Evolutionary conservation across 371 early-diverging fungal species (phyloP).

Genomic region (Homolaphlyctis polyrhiza): DNA sequence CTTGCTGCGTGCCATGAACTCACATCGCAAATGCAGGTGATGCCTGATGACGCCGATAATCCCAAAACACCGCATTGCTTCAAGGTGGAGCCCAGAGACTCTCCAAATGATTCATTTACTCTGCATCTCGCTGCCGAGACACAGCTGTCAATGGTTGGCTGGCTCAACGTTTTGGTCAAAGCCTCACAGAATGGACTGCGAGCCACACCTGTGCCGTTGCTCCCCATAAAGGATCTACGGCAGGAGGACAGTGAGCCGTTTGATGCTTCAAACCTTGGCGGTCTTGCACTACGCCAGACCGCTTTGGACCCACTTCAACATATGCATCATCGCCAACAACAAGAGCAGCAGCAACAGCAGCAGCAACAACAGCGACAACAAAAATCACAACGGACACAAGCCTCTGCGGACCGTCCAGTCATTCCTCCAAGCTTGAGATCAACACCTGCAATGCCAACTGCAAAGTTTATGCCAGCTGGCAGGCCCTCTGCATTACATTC

Average conservation of each 20-base stretch:
- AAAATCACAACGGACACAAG: too few species aligned
- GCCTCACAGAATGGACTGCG: conserved; percentile 15
- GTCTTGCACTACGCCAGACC: neutral
- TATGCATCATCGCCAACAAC: neutral
- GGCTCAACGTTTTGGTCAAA: conserved; percentile 27
- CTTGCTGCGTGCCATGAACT: conserved; percentile 5
- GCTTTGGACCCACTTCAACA: neutral
- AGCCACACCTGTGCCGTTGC: conserved; percentile 13
- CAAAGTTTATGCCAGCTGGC: too few species aligned
- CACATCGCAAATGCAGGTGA: neutral
- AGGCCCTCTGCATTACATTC: too few species aligned
- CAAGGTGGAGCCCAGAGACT: conserved; percentile 3
- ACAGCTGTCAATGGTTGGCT: conserved; percentile 24
- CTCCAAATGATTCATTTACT: neutral
- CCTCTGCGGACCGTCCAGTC: too few species aligned
- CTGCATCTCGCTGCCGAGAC: conserved; percentile 22
- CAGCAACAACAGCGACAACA: too few species aligned
- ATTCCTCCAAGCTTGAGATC: too few species aligned
- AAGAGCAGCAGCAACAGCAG: neutral
- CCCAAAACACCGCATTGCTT: conserved; percentile 11
- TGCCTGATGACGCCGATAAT: conserved; percentile 8
- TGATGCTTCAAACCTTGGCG: neutral
- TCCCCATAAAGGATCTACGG: conserved; percentile 16
- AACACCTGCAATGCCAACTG: too few species aligned
- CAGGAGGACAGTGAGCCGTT: neutral